These are phyloP conservation scores for Colletotrichum tropicale DNA, from an alignment of 2,329 filamentous ascomycete genomes.

Conservation along the genomic window DNA sequence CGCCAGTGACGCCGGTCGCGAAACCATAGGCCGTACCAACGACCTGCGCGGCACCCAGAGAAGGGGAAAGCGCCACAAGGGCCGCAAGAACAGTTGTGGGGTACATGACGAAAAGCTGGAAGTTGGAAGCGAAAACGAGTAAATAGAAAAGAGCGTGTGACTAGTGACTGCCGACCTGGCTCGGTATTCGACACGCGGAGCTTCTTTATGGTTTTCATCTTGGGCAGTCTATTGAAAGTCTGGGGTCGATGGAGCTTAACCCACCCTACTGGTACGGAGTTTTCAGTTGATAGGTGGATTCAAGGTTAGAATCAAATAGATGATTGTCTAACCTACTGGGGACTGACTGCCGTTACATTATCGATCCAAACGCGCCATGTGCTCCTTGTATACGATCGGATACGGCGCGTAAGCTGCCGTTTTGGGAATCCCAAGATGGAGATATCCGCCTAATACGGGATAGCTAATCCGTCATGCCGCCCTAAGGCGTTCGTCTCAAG, in stretches of 20 bases:
- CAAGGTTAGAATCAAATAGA: neutral
- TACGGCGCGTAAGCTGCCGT: neutral
- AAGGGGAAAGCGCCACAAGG: conserved; percentile 20
- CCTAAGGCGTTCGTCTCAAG: neutral
- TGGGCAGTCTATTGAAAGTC: neutral
- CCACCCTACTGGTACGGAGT: neutral
- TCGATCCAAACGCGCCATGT: neutral
- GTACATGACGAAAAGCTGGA: neutral
- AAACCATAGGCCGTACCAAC: conserved; percentile 31
- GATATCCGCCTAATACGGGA: neutral
- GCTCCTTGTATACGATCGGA: neutral
- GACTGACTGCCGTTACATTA: neutral
- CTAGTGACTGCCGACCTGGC: neutral
- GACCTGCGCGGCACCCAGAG: conserved; percentile 27
- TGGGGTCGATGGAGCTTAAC: neutral
- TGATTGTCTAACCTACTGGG: neutral
- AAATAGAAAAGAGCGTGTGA: neutral
- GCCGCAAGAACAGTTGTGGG: neutral
- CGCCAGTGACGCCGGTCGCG: conserved; percentile 12
- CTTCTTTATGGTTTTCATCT: neutral
- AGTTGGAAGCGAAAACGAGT: neutral
- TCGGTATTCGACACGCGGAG: neutral
- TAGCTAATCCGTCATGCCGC: neutral
- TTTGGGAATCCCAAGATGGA: neutral
- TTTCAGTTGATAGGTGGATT: neutral